phyloP scores from a whole-genome alignment of 345 rosid species.

The Brassica rapa region DNA sequence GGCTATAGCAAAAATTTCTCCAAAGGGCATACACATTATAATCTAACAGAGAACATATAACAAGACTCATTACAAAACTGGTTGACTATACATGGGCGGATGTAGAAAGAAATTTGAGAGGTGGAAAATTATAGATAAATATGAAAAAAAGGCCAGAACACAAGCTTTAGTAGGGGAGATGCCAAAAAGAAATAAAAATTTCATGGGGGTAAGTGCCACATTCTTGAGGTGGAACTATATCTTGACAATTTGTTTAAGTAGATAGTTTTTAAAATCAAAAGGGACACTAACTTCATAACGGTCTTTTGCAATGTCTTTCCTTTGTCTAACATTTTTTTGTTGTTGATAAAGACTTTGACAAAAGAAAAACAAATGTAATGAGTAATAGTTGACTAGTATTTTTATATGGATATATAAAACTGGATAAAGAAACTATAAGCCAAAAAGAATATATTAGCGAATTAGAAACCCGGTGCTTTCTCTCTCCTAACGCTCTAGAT shows the following conservation, averaged over 20 bases:
- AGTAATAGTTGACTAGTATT: background rate
- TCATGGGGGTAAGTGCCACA: too few relatives aligned
- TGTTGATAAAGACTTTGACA: constrained; percentile 2
- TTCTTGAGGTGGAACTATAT: background rate
- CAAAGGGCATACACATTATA: background rate
- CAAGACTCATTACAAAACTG: background rate
- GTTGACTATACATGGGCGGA: background rate
- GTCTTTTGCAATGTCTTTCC: background rate
- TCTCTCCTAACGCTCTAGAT: too few relatives aligned
- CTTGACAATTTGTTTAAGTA: background rate
- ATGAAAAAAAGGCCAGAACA: too few relatives aligned
- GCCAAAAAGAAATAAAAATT: too few relatives aligned
- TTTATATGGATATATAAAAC: background rate
- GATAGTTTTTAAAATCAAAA: background rate
- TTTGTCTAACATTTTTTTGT: background rate
- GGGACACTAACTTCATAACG: background rate
- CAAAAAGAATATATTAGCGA: too few relatives aligned
- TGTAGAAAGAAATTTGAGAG: too few relatives aligned
- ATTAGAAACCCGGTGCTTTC: too few relatives aligned
- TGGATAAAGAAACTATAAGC: background rate
- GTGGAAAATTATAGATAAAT: too few relatives aligned
- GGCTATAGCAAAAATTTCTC: background rate
- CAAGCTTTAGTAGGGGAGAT: too few relatives aligned
- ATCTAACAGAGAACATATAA: background rate
- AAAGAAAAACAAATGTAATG: constrained; percentile 2